Evolutionary conservation across 805 yeast species (phyloP), one percentile per base, ranked within the genome.

Genomic region (Candida maesae): DNA sequence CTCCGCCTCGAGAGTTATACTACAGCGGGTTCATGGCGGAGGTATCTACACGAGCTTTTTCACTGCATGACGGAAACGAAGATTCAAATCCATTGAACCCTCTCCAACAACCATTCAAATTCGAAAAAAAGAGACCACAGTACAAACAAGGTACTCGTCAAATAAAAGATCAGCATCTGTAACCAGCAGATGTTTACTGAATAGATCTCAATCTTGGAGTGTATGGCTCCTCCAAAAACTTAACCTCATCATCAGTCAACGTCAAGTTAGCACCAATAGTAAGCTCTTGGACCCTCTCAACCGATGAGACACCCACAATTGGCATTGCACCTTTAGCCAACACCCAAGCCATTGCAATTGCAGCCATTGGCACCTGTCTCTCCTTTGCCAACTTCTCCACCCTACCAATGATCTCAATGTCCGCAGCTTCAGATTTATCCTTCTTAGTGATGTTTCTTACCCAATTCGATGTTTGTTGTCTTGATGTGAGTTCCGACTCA

Each of bases 381-480:
- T 71, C 70, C 42, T 66, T 61, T 5, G 85, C 69, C 4, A 81
- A 19, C 50, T 71, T 67, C 52, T 78, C 82, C n/a, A 79, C 78
- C 29, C 85, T 60, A 13, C 56, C 49, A 35, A 78, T 61, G 37
- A 74, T 68, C 28, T 51, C 58, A 17, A 43, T 44, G 33, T 70
- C 70, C 5, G 43, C 45, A 17, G 45, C 24, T 8, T 10, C 10
- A 10, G 24, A 21, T 18, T 28, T 15, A 8, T 28, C 11, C 5
- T 15, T 8, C 8, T 17, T 18, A 28, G 18, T 28, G 13, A 28
- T 13, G n/a, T 6, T 28, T 7, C 5, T 8, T n/a, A 7, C 13
- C 18, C 18, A 8, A 7, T 18, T 16, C 12, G 24, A 14, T 4
- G 15, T 17, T 16, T 15, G 15, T 11, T 45, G 46, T 39, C 51